Percentiles rank a stretch among this genome's conserved stretches.
These are phyloP conservation scores for Naumovozyma dairenensis DNA, from an alignment of 805 yeast genomes.

Conservation along the genomic window DNA sequence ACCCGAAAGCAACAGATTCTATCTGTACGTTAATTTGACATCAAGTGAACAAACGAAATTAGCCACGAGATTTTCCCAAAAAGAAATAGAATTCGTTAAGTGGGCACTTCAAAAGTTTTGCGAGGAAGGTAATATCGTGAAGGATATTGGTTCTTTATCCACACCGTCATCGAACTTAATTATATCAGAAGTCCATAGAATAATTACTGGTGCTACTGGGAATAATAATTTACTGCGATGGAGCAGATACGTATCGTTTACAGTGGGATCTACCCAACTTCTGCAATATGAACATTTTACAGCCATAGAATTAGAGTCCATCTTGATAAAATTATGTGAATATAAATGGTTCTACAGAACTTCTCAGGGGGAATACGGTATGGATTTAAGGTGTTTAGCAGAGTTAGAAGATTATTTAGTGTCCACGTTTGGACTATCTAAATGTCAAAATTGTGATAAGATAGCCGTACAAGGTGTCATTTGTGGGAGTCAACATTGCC, in stretches of 20 bases:
- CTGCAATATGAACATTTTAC: conserved; percentile 12
- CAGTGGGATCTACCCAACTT: conserved; percentile 16
- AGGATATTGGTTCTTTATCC: neutral
- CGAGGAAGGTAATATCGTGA: neutral
- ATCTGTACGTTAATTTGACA: conserved; percentile 19
- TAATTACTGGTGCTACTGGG: conserved; percentile 7
- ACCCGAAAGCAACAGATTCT: conserved; percentile 15
- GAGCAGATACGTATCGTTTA: conserved; percentile 10
- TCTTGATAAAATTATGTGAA: conserved; percentile 14
- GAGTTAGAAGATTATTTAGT: conserved; percentile 22
- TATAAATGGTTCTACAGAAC: conserved; percentile 23
- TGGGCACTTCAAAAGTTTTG: conserved; percentile 18
- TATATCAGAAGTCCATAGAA: conserved; percentile 11
- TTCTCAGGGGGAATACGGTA: conserved; percentile 16
- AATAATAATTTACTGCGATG: conserved; percentile 5
- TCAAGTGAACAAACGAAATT: conserved; percentile 19
- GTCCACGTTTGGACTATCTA: conserved; percentile 10
- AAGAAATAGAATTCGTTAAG: conserved; percentile 24
- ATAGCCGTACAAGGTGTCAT: conserved; percentile 20
- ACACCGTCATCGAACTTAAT: conserved; percentile 1
- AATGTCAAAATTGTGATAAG: conserved; percentile 17
- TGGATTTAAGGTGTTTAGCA: conserved; percentile 18
- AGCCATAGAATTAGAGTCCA: conserved; percentile 14
- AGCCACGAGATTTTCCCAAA: conserved; percentile 21
- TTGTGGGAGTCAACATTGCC: conserved; percentile 10